Evolutionary conservation across 768 basidiomycete species (phyloP).

Genomic region (Hemileccinum impolitum): DNA sequence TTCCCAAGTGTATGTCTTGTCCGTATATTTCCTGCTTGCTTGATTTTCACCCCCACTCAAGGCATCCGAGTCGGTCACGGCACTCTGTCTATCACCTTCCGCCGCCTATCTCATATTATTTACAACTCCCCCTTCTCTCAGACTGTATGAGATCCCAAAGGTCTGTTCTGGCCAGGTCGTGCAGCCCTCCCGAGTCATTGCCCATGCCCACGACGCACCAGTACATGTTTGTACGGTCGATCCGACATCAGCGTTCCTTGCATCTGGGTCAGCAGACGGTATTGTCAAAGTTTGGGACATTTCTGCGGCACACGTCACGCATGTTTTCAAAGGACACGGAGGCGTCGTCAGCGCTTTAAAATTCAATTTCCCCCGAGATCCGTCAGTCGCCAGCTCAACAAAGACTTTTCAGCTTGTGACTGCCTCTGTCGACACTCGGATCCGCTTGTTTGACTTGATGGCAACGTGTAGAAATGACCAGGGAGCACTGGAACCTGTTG

Average conservation of each 20-base stretch:
- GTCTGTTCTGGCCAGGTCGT: constrained; percentile 46
- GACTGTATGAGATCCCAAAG: constrained; percentile 76
- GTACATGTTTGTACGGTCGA: constrained; percentile 85
- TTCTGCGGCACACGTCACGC: constrained; percentile 82
- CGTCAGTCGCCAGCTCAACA: constrained; percentile 43
- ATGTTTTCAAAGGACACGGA: constrained; percentile 94
- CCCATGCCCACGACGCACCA: constrained; percentile 89
- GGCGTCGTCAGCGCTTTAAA: constrained; percentile 92
- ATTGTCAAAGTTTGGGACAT: constrained; percentile 97
- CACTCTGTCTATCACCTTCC: constrained; percentile 78
- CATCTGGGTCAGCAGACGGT: constrained; percentile 95
- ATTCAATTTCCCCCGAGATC: constrained; percentile 75
- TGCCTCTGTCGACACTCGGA: constrained; percentile 86
- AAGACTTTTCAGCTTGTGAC: constrained; percentile 79
- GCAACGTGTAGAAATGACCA: constrained; percentile 56
- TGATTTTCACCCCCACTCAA: constrained; percentile 30
- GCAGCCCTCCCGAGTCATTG: constrained; percentile 68
- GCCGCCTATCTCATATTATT: constrained; percentile 74
- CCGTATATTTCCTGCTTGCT: neutral
- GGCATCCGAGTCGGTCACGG: constrained; percentile 83
- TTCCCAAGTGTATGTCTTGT: constrained; percentile 71
- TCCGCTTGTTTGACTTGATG: constrained; percentile 88
- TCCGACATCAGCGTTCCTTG: constrained; percentile 85
- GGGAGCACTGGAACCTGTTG: constrained; percentile 60
- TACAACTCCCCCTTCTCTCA: constrained; percentile 75